Conservation (phyloP, 257 asterid species). For the Vinca minor region DNA sequence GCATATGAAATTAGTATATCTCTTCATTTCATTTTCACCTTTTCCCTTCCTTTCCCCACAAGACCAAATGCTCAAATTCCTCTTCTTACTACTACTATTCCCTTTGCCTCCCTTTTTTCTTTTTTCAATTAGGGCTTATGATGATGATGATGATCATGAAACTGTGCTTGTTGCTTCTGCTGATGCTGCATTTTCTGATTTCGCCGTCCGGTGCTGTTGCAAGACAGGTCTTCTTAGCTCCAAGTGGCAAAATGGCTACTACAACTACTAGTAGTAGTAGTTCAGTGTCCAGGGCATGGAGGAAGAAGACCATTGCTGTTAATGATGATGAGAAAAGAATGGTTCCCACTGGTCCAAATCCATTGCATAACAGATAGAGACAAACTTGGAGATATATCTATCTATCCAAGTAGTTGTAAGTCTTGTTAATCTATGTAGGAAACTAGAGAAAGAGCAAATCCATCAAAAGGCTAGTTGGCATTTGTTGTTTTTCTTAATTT, state of each 20-base stretch:
- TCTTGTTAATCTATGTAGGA: slow-evolving; percentile 1
- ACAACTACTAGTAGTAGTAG: no score
- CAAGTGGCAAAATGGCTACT: not conserved
- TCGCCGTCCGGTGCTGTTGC: slow-evolving; percentile 6
- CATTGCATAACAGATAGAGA: slow-evolving; percentile 55
- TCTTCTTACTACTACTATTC: no score
- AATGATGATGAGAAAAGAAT: slow-evolving; percentile 29
- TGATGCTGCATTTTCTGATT: no score
- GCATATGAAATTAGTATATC: no score
- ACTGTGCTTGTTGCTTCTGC: slow-evolving; percentile 7
- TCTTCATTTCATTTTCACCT: no score
- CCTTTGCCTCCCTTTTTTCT: no score
- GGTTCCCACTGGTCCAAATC: slow-evolving; percentile 66
- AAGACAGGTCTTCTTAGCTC: slow-evolving; percentile 4
- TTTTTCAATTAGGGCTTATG: slow-evolving; percentile 19
- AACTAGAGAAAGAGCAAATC: not conserved
- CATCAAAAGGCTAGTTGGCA: not conserved
- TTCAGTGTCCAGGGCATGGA: slow-evolving; percentile 4
- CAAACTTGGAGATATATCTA: no score
- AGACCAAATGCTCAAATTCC: not conserved
- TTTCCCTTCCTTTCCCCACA: not conserved
- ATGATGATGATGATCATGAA: slow-evolving; percentile 36
- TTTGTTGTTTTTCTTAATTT: not conserved
- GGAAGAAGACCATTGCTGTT: slow-evolving; percentile 9
- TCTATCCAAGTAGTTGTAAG: no score